Base-by-base conservation (phyloP, 768 basidiomycete species). In the Xerocomellus intermedius region DNA sequence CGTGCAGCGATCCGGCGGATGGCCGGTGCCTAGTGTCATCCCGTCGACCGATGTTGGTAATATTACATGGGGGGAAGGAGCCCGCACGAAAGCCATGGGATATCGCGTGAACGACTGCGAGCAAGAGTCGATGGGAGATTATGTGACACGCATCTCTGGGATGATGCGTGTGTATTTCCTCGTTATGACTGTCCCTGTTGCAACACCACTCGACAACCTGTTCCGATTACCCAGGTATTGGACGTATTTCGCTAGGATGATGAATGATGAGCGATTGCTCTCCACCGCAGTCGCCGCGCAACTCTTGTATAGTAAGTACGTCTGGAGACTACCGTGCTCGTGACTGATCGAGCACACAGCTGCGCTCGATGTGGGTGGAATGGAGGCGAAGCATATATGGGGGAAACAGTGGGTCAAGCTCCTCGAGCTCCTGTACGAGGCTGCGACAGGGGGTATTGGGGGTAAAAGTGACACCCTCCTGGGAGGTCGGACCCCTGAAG, bases 101-200 rank as follows among this genome's bases (percentile, higher is more conserved):
- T 83, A 79, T 60, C 74, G 84, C 30, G 69, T 75, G 44, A 77
- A 62, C 65, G 72, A 61, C 26, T 60, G 63, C 2, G 64, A 76
- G 28, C 74, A 81, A 47, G 93, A 96, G 69, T 71, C 76, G 3
- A 64, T 72, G 21, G 72, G 79, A 38, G 87, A 91, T 35, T 87
- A 89, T 63, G 76, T 80, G 10, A 77, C 74, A 35, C 83, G 95
- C 22, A 75, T 94, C 44, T 74, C 83, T 30, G 93, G 93, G 9
- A 80, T 92, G 32, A 82, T 94, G 81, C 82, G 94, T 30, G 84
- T 98, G 22, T 98, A 96, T 74, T 91, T 92, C 67, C 77, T 84
- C 19, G 81, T 95, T 44, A 67, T 94, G 58, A 52, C 59, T 16
- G 61, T 71, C 4, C 73, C 73, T 6, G 70, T 73, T 2, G 79